Percentiles rank a stretch among this genome's conserved stretches.
Evolutionary conservation across 345 rosid species (phyloP).

Genomic region (Eucalyptus urophylla): DNA sequence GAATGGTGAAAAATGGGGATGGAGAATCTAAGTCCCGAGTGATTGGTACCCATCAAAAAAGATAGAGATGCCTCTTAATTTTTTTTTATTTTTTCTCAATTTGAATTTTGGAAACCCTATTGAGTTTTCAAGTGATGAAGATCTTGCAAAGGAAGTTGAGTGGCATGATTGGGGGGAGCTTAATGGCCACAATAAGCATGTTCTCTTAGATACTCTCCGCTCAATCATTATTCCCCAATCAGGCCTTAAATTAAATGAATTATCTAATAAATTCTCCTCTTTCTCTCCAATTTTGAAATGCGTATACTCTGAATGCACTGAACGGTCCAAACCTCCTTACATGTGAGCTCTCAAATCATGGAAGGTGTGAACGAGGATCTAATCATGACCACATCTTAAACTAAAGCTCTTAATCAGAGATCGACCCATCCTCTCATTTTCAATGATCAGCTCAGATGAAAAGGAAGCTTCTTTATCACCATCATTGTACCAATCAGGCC

Average conservation of each 20-base stretch:
- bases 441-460: background rate
- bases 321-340: constrained; percentile 3
- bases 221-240: constrained; percentile 19
- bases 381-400: constrained; percentile 10
- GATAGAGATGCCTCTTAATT: background rate
- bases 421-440: background rate
- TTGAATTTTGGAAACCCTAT: background rate
- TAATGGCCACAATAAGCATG: constrained; percentile 30
- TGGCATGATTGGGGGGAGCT: constrained; percentile 17
- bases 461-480: background rate
- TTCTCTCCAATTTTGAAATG: background rate
- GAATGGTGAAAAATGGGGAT: background rate
- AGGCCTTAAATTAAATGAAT: background rate
- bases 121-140: background rate
- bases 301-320: background rate
- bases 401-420: background rate
- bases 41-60: background rate
- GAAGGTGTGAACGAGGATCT: constrained; percentile 3
- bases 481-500: background rate
- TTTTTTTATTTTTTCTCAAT: background rate
- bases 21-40: background rate
- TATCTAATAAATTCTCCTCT: background rate
- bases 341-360: constrained; percentile 14
- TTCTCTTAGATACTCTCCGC: constrained; percentile 22
- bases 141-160: background rate